phyloP scores from a whole-genome alignment of 805 yeast species.

The Yarrowia sp. region DNA sequence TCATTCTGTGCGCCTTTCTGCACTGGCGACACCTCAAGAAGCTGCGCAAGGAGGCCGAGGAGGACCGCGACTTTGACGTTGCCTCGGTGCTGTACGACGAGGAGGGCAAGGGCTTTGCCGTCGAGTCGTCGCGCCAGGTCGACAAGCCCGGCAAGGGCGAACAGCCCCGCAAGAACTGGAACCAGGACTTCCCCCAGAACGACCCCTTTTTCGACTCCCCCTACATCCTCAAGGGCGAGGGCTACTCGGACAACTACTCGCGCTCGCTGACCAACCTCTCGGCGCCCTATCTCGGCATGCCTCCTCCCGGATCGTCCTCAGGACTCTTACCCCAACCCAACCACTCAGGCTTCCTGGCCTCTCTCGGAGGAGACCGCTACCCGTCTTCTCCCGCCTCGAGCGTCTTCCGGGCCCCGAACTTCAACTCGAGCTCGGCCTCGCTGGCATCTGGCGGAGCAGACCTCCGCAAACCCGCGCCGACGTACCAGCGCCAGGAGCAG shows the following conservation, averaged over 20 bases:
- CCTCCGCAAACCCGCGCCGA: neutral
- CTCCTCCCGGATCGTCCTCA: neutral
- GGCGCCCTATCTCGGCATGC: neutral
- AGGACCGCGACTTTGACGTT: constrained; percentile 40
- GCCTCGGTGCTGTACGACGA: constrained; percentile 37
- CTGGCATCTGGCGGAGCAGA: neutral
- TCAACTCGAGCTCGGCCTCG: neutral
- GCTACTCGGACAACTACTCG: constrained; percentile 6
- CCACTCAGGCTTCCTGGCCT: constrained; percentile 16
- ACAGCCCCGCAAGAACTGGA: neutral
- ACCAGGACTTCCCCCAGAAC: constrained; percentile 20
- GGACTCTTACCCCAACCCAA: neutral
- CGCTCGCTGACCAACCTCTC: constrained; percentile 6
- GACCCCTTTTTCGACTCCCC: constrained; percentile 25
- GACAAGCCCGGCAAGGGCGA: neutral
- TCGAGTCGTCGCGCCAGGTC: neutral
- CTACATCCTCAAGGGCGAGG: constrained; percentile 19
- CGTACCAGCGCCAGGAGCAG: neutral
- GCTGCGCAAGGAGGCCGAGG: constrained; percentile 40
- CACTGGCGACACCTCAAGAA: constrained; percentile 38
- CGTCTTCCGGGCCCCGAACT: neutral
- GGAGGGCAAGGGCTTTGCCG: neutral
- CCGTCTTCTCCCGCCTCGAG: constrained; percentile 19
- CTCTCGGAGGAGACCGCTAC: constrained; percentile 16
- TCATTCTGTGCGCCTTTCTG: constrained; percentile 37